phyloP scores from a whole-genome alignment of 129 eudicot genomes.

The Centaurea solstitialis region DNA sequence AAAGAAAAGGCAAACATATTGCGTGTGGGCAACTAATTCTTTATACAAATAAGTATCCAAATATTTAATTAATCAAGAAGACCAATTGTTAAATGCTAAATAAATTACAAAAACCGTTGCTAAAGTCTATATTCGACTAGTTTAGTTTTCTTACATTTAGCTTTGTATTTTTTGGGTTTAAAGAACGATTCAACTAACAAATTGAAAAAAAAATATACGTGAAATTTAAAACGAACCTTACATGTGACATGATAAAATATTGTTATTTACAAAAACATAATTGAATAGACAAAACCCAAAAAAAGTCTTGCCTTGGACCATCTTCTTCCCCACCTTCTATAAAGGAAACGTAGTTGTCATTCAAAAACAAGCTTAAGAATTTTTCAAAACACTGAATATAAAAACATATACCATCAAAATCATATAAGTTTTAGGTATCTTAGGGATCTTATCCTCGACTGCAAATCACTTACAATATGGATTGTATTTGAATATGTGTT shows the following conservation, averaged over 20 bases:
- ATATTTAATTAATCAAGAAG: too few relatives aligned
- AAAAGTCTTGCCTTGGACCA: not conserved
- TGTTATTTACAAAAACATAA: not conserved
- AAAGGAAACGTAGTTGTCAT: not conserved
- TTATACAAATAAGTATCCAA: too few relatives aligned
- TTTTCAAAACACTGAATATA: not conserved
- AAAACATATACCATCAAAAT: too few relatives aligned
- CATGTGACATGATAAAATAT: not conserved
- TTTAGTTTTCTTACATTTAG: not conserved
- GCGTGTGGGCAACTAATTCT: too few relatives aligned
- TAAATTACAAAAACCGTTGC: too few relatives aligned
- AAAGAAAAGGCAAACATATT: not conserved
- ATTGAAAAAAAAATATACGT: not conserved
- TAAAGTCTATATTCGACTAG: not conserved
- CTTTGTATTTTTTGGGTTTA: not conserved
- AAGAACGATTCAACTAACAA: not conserved
- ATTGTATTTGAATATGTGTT: not conserved
- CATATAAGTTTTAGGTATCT: not conserved
- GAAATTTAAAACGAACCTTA: not conserved
- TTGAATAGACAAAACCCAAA: not conserved
- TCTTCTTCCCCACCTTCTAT: not conserved
- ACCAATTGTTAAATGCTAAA: too few relatives aligned
- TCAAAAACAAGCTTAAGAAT: not conserved
- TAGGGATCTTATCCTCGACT: not conserved
- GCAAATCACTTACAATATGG: not conserved